phyloP scores from a whole-genome alignment of 305 asterid genomes.

The Ilex paraguariensis region DNA sequence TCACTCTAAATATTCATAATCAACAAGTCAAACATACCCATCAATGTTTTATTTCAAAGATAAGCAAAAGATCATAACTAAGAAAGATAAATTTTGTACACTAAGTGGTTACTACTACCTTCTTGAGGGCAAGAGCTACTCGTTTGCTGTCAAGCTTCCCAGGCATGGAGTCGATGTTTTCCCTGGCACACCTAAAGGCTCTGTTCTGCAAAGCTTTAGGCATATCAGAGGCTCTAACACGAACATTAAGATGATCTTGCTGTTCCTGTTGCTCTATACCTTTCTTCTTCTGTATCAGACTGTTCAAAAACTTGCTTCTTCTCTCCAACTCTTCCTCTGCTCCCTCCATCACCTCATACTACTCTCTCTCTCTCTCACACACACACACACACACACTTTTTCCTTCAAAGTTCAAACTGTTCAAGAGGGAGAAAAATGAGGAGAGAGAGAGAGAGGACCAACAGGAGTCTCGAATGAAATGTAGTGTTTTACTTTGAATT shows the following conservation, averaged over 20 bases:
- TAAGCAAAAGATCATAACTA: background rate
- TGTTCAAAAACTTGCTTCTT: conserved; percentile 74
- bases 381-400: background rate
- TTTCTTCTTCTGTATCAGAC: conserved; percentile 59
- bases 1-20: background rate
- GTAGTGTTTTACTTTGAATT: conserved; percentile 14
- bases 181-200: conserved; percentile 51
- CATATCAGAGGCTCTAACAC: conserved; percentile 78
- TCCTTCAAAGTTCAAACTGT: conserved; percentile 5
- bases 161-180: conserved; percentile 49
- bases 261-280: conserved; percentile 38
- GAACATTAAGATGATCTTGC: conserved; percentile 34
- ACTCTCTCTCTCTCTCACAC: conserved; percentile 16
- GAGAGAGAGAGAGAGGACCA: conserved; percentile 3
- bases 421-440: background rate
- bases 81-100: background rate
- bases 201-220: conserved; percentile 50
- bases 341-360: conserved; percentile 43
- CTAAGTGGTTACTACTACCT: conserved; percentile 25
- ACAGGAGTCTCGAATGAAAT: conserved; percentile 28
- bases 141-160: conserved; percentile 62
- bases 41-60: too few species aligned
- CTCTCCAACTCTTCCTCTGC: conserved; percentile 76
- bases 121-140: conserved; percentile 72
- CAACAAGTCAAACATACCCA: background rate